Conservation (phyloP, 73 alveolate genomes). For the Paramecium biaurelia region DNA sequence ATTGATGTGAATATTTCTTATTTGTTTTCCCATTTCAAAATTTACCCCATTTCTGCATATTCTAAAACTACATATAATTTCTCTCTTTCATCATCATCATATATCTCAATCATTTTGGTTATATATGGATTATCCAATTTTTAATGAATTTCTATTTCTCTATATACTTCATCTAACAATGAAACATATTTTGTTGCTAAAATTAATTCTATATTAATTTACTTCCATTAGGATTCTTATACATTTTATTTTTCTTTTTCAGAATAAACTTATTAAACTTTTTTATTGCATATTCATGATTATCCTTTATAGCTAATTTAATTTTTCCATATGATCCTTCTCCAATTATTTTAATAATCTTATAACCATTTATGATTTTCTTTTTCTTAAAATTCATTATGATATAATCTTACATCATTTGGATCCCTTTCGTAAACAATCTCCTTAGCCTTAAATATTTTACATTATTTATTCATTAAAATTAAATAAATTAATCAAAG, state of each 20-base stretch:
- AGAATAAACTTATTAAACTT: conserved; percentile 43
- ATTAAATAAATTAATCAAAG: background rate
- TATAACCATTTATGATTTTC: conserved; percentile 53
- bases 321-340: conserved; percentile 66
- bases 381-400: background rate
- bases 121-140: conserved; percentile 74
- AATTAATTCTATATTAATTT: background rate
- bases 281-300: conserved; percentile 25
- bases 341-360: conserved; percentile 11
- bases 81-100: conserved; percentile 74
- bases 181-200: conserved; percentile 12
- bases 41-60: conserved; percentile 71
- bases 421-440: conserved; percentile 11
- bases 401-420: background rate
- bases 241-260: conserved; percentile 45
- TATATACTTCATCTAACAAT: conserved; percentile 48
- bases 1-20: background rate
- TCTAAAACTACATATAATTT: conserved; percentile 75
- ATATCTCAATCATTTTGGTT: conserved; percentile 68
- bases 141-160: conserved; percentile 74
- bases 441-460: background rate
- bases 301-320: conserved; percentile 28
- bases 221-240: conserved; percentile 60
- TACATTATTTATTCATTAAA: background rate
- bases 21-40: conserved; percentile 61